Base-by-base conservation (phyloP, 805 yeast genomes). In the Metschnikowia kofuensis region DNA sequence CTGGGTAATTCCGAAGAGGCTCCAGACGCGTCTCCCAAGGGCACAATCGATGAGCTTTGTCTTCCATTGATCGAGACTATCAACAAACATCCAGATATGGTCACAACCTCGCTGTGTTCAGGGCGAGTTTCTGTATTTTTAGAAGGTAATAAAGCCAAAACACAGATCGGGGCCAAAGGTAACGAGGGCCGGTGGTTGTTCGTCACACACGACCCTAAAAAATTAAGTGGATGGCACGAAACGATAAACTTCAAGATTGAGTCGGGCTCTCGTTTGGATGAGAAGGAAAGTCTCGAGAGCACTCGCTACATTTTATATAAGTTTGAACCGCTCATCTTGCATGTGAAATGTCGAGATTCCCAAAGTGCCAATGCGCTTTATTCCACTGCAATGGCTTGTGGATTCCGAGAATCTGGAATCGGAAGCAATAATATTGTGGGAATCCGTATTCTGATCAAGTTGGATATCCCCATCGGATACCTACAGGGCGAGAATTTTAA, bases 21-120 rank as follows among this genome's bases (percentile, higher is more conserved):
- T 11, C 82, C 80, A 4, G 92, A 85, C 64, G 70, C 82, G n/a
- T 86, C 95, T 2, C 96, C 96, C 13, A 90, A 89, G 60, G 96
- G 96, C 1, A 77, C 89, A 2, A 83, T 89, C n/a, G 96, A 89
- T 65, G 80, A 69, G 42, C 69, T 78, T 16, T 84, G 95, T 57
- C 59, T 84, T 11, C 96, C 96, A 2, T 75, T 89, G 15, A 87
- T 89, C 51, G 65, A 79, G 13, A 62, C 83, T 13, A 84, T 89
- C 56, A 89, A 89, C 59, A 55, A 76, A 2, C 79, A 80, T 55
- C 58, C 66, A 0, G 82, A 85, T 54, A 77, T 86, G 82, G 94
- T 89, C 10, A 89, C 96, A 2, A 89, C 96, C 0, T 87, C 95
- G 1, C 84, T 94, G 14, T 89, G 96, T 56, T 87, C 96, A 0